Conservation (phyloP, 2,329 filamentous ascomycete species). For the Aureobasidium melanogenum region DNA sequence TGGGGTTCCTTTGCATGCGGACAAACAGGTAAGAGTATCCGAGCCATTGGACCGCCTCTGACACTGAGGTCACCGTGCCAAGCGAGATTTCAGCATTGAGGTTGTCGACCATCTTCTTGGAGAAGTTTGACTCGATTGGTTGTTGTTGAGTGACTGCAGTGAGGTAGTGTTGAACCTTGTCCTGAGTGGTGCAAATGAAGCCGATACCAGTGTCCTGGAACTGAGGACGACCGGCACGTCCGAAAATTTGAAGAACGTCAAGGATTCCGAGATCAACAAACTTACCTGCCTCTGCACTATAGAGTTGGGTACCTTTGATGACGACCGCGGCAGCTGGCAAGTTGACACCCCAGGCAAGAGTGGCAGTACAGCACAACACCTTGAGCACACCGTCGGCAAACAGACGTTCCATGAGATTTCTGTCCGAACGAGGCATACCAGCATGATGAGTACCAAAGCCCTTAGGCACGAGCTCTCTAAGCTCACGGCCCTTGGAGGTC, state of each 20-base stretch:
- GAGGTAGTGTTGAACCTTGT: slow-evolving; percentile 84
- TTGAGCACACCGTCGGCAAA: slow-evolving; percentile 90
- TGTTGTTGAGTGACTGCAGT: slow-evolving; percentile 90
- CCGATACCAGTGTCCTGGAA: slow-evolving; percentile 97
- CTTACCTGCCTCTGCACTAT: slow-evolving; percentile 92
- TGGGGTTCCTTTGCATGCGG: slow-evolving; percentile 85
- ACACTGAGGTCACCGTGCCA: slow-evolving; percentile 88
- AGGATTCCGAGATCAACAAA: slow-evolving; percentile 94
- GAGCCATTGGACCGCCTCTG: slow-evolving; percentile 92
- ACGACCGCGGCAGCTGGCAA: slow-evolving; percentile 91
- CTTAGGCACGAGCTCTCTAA: slow-evolving; percentile 81
- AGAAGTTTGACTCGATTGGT: slow-evolving; percentile 96
- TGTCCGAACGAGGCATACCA: slow-evolving; percentile 87
- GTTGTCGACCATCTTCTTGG: slow-evolving; percentile 88
- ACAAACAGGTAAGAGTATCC: slow-evolving; percentile 98
- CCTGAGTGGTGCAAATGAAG: slow-evolving; percentile 95
- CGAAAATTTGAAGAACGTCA: slow-evolving; percentile 95
- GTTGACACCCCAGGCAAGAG: slow-evolving; percentile 97
- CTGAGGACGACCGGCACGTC: slow-evolving; percentile 92
- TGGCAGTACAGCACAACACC: slow-evolving; percentile 96
- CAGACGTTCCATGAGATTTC: slow-evolving; percentile 89
- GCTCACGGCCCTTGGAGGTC: slow-evolving; percentile 71
- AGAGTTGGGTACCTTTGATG: slow-evolving; percentile 96
- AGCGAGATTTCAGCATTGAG: slow-evolving; percentile 90
- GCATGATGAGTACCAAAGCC: slow-evolving; percentile 94